These are phyloP conservation scores for Starmerella riodocensis DNA, from an alignment of 805 yeast genomes.

Conservation along the genomic window DNA sequence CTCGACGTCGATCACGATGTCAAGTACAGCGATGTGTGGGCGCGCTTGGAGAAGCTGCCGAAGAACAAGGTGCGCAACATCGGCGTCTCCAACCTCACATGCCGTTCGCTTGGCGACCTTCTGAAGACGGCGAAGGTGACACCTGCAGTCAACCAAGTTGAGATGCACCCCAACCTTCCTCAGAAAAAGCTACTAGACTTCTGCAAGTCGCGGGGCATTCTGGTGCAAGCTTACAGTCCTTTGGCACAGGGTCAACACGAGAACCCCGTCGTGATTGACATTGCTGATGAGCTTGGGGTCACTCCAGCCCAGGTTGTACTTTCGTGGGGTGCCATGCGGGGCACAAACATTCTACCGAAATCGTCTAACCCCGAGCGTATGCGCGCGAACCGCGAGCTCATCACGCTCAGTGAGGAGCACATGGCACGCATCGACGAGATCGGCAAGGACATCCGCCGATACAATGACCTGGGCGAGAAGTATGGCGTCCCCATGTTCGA, in stretches of 20 bases:
- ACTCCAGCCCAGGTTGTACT: conserved; percentile 29
- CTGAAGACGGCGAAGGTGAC: conserved; percentile 34
- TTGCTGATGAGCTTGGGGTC: conserved; percentile 42
- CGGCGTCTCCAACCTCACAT: conserved; percentile 59
- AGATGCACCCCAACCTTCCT: conserved; percentile 58
- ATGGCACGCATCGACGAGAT: conserved; percentile 21
- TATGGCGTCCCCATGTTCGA: conserved; percentile 16
- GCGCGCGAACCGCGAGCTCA: conserved; percentile 29
- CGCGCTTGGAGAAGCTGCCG: conserved; percentile 45
- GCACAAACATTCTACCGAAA: conserved; percentile 50
- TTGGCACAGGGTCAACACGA: conserved; percentile 28
- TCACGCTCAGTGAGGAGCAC: conserved; percentile 32
- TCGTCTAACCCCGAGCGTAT: conserved; percentile 53
- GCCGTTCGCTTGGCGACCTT: conserved; percentile 37
- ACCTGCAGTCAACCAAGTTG: conserved; percentile 63
- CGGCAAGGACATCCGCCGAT: conserved; percentile 10
- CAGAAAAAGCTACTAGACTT: conserved; percentile 45
- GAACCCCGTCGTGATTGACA: conserved; percentile 38
- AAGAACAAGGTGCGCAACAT: conserved; percentile 43
- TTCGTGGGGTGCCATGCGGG: conserved; percentile 28
- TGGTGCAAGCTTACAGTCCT: conserved; percentile 23
- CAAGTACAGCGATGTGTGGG: conserved; percentile 34
- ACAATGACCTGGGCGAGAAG: conserved; percentile 13
- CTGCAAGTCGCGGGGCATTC: conserved; percentile 27
- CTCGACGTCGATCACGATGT: conserved; percentile 7